Percentiles rank a stretch among this genome's conserved stretches.
These are phyloP conservation scores for Vigna unguiculata DNA, from an alignment of 306 rosid genomes.

Conservation along the genomic window DNA sequence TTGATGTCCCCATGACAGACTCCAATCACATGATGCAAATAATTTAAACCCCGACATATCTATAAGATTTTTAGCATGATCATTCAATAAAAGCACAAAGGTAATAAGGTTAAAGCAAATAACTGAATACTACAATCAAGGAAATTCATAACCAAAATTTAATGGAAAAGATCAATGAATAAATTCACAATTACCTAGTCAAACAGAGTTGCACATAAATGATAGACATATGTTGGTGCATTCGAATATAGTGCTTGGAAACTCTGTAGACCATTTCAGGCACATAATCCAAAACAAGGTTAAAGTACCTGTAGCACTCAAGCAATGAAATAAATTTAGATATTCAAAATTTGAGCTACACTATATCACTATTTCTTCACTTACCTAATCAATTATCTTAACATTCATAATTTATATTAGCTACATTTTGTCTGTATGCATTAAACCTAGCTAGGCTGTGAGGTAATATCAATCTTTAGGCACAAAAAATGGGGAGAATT, in stretches of 20 bases:
- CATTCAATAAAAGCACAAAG: slow-evolving; percentile 32
- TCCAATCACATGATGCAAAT: slow-evolving; percentile 82
- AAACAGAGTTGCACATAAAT: slow-evolving; percentile 78
- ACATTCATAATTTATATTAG: too few species aligned
- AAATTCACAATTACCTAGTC: slow-evolving; percentile 64
- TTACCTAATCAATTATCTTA: too few species aligned
- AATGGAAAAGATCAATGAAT: neutral
- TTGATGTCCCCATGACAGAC: slow-evolving; percentile 96
- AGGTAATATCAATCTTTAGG: too few species aligned
- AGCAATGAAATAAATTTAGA: too few species aligned
- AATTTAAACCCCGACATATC: slow-evolving; percentile 93
- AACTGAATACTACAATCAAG: slow-evolving; percentile 1
- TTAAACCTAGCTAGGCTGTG: too few species aligned
- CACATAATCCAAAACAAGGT: slow-evolving; percentile 89
- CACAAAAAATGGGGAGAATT: too few species aligned
- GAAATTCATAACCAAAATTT: neutral
- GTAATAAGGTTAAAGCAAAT: slow-evolving; percentile 17
- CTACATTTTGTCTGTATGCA: too few species aligned
- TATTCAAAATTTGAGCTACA: too few species aligned
- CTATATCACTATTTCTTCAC: too few species aligned
- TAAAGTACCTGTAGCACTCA: too few species aligned
- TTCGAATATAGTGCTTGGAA: slow-evolving; percentile 79
- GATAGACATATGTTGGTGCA: slow-evolving; percentile 76
- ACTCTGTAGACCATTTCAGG: slow-evolving; percentile 90
- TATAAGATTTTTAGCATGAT: slow-evolving; percentile 43